Conservation (phyloP, 78 protist species). For the slime mould (Dictyostelium discoideum) region dicty_2.7 NC_007091.3:675501-676000, state of each 20-base stretch:
- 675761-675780: background rate
- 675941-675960: background rate
- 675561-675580: background rate
- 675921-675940: background rate
- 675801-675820: background rate
- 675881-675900: constrained; percentile 55
- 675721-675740: background rate
- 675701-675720: background rate
- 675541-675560: constrained; percentile 50
- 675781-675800: too few species aligned
- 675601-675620: background rate
- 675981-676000: constrained; percentile 1
- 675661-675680: background rate
- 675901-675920: constrained; percentile 68
- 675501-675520: too few species aligned
- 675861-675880: constrained; percentile 69
- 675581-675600: constrained; percentile 61
- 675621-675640: constrained; percentile 37
- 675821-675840: background rate
- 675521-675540: too few species aligned
- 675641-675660: constrained; percentile 23
- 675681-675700: constrained; percentile 10
- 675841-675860: constrained; percentile 55
- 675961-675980: background rate
- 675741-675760: background rate